phyloP scores from a whole-genome alignment of 106 monocot genomes.

The Triglochin maritima region DNA sequence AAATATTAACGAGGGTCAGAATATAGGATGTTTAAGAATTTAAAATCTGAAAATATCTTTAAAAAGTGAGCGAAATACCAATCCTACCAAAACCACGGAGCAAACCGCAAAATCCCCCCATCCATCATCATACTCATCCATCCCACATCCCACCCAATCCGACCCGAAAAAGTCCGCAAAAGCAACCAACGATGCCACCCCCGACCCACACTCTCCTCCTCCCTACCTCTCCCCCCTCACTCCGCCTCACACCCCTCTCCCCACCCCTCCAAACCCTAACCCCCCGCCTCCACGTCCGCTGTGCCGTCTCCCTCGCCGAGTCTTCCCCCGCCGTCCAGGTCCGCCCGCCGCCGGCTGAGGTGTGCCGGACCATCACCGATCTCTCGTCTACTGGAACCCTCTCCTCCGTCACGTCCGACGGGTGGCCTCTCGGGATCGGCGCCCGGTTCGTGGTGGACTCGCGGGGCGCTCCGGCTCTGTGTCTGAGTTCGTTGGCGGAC shows the following conservation, averaged over 20 bases:
- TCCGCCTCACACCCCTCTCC: background rate
- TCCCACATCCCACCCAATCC: background rate
- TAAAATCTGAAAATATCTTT: too few relatives aligned
- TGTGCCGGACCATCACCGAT: slow-evolving; percentile 72
- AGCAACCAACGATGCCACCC: background rate
- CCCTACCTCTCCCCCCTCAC: background rate
- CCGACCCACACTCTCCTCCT: background rate
- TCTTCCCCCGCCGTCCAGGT: background rate
- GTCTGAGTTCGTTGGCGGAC: slow-evolving; percentile 30
- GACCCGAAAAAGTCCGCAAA: background rate
- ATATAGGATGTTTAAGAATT: too few relatives aligned
- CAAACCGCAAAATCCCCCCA: too few relatives aligned
- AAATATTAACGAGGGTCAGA: too few relatives aligned
- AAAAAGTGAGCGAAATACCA: too few relatives aligned
- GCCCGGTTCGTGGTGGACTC: slow-evolving; percentile 77
- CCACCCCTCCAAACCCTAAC: background rate
- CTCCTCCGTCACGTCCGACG: slow-evolving; percentile 41
- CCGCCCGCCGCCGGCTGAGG: slow-evolving; percentile 66
- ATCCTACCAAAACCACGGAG: too few relatives aligned
- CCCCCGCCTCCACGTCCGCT: background rate
- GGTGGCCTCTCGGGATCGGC: slow-evolving; percentile 66
- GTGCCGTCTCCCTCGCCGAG: slow-evolving; percentile 1
- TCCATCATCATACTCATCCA: too few relatives aligned
- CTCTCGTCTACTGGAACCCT: slow-evolving; percentile 68
- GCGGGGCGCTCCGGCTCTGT: slow-evolving; percentile 59